These are phyloP conservation scores for Hypoxylon sp. DNA, from an alignment of 2,329 filamentous ascomycete genomes.

Conservation along the genomic window DNA sequence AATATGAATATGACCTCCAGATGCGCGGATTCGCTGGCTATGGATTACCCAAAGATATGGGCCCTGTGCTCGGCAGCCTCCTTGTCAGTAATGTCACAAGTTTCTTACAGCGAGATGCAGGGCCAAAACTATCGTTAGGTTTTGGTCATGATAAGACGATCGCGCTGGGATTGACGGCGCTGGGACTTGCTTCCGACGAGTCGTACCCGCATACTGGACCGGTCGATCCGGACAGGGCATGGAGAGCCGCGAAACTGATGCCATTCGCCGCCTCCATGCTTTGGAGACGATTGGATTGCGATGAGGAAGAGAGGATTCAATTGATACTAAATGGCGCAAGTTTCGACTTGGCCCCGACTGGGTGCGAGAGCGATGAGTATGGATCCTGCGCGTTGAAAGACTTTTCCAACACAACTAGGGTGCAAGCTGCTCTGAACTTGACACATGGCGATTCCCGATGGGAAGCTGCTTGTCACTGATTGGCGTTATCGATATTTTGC, in stretches of 20 bases:
- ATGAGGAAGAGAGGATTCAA: conserved; percentile 40
- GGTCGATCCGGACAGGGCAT: conserved; percentile 39
- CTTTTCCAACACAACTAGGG: conserved; percentile 39
- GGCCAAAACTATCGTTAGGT: conserved; percentile 42
- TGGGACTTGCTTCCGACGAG: conserved; percentile 43
- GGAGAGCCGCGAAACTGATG: conserved; percentile 43
- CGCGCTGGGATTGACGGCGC: conserved; percentile 43
- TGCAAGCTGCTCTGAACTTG: conserved; percentile 41
- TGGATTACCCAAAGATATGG: conserved; percentile 47
- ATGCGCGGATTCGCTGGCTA: conserved; percentile 49
- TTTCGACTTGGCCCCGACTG: conserved; percentile 43
- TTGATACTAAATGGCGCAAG: conserved; percentile 47
- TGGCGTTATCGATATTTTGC: neutral
- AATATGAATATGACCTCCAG: conserved; percentile 48
- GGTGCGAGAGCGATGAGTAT: conserved; percentile 45
- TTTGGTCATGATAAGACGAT: conserved; percentile 50
- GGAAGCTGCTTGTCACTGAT: conserved; percentile 34
- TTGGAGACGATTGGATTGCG: conserved; percentile 44
- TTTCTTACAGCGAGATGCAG: conserved; percentile 36
- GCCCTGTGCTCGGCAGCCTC: conserved; percentile 42
- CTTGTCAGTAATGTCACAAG: conserved; percentile 45
- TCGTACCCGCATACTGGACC: conserved; percentile 43
- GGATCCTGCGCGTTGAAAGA: conserved; percentile 44
- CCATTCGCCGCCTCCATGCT: conserved; percentile 48
- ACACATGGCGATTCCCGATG: conserved; percentile 44